Base-by-base conservation (phyloP, 1,139 yeast genomes). In the Nakaseomyces kungkrabaensis region DNA sequence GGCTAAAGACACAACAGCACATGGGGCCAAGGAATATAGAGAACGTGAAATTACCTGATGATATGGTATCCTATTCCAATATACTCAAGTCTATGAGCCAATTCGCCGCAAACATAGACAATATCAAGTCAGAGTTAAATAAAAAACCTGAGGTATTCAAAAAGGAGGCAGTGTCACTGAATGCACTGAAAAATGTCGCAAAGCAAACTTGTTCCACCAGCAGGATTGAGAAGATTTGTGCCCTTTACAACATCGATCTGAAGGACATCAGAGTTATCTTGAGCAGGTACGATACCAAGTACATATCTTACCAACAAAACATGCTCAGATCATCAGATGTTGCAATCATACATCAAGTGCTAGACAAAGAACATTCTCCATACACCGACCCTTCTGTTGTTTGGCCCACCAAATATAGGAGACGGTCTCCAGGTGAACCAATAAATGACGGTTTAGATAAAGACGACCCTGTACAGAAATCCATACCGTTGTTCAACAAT, bases 381-480 rank as follows among this genome's bases (percentile, higher is more conserved):
- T 41, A 41, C 13, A 29, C 33, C 5, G 34, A 41, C 25, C 24
- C 44, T 4, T 27, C 44, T 4, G 6, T 27, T 17, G 34, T 41
- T 5, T 64, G 68, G 68, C 68, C 68, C 3, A 43, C 46, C 1
- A 59, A 56, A 40, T 50, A 46, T 9, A 41, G 13, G n/a, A 41
- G 44, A 29, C 5, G 34, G 5, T 41, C 44, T 7, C 33, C 25
- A 4, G 33, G 34, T 27, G 44, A 41, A 6, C 17, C 4, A 6
- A 24, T 38, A 13, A 38, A 38, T 25, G 31, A 38, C 5, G 42
- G 42, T 11, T 34, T 41, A 25, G 44, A 41, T 29, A 27, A 27
- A 17, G 34, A 41, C n/a, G 44, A 41, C 34, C 52, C 55, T 3
- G 32, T 54, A 13, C 53, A 41, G 25, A 27, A 13, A 9, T n/a